Evolutionary conservation across 2,329 filamentous ascomycete genomes (phyloP), one percentile per base, ranked within the genome.

Genomic region (Juglanconis oblonga): DNA sequence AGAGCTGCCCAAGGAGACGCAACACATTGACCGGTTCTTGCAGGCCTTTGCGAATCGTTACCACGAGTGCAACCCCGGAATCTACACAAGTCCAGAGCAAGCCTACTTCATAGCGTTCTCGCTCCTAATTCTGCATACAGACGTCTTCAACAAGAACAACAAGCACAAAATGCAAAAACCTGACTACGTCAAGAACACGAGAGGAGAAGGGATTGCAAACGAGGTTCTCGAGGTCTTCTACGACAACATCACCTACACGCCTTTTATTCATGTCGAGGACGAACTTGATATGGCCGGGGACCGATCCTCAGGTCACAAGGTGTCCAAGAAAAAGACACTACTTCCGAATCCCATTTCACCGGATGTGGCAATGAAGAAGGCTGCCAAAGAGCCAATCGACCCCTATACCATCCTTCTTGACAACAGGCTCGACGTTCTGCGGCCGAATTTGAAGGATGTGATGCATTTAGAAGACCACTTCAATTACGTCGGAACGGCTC

Each of bases 141-240:
- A 99, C 71, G 91, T 96, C n/a, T 98, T 98, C 85, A 99, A 99
- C 80, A 97, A 96, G 76, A 99, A 98, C 79, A 98, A 98, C 78
- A 98, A 98, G 77, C 86, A 95, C 73, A 99, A 99, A 76, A 99
- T 99, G 95, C 92, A 96, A 70, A 96, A 96, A 71, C 78, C 84
- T 0, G 95, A 98, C 70, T 99, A 99, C 74, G 82, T 98, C 67
- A 97, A 96, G 74, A 98, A 98, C 72, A 96, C 93, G 0, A 87
- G 87, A 29, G 92, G 91, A 3, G 93, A 98, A 71, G 92, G 92
- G 13, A 90, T 98, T n/a, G 91, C 90, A 55, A 91, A 96, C 66
- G 94, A 98, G 65, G 90, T 98, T 47, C 80, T 98, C 13, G 92
- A 92, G 69, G 97, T 94, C 71, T 96, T 99, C 71, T 99, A 98